Evolutionary conservation across 805 yeast species (phyloP).

Genomic region (Saccharomycopsis fibuligera): DNA sequence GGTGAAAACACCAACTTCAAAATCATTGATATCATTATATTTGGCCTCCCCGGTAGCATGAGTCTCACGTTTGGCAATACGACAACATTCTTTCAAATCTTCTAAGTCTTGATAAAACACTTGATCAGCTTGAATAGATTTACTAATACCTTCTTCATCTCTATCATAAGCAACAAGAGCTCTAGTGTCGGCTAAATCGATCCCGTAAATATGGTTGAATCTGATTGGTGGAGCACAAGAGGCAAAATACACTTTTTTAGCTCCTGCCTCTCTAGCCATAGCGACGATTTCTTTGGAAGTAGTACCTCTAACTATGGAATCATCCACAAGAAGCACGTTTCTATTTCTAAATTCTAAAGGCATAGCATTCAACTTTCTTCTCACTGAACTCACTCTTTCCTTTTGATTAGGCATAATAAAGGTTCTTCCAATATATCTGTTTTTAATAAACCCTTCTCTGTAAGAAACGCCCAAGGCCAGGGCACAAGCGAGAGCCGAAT

Average conservation of each 20-base stretch:
- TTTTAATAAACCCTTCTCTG: slow-evolving; percentile 95
- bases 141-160: slow-evolving; percentile 66
- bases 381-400: slow-evolving; percentile 87
- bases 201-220: slow-evolving; percentile 93
- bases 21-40: slow-evolving; percentile 41
- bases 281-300: slow-evolving; percentile 93
- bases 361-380: slow-evolving; percentile 96
- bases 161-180: slow-evolving; percentile 86
- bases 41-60: slow-evolving; percentile 27
- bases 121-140: slow-evolving; percentile 80
- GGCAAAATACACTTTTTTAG: slow-evolving; percentile 89
- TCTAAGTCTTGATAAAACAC: slow-evolving; percentile 83
- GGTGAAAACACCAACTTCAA: slow-evolving; percentile 95
- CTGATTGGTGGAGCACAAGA: slow-evolving; percentile 98
- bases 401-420: slow-evolving; percentile 98
- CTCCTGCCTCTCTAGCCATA: slow-evolving; percentile 99
- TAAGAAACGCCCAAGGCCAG: slow-evolving; percentile 74
- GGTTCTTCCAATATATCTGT: slow-evolving; percentile 95
- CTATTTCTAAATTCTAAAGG: slow-evolving; percentile 81
- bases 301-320: slow-evolving; percentile 96
- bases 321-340: slow-evolving; percentile 87
- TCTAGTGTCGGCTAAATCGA: slow-evolving; percentile 91
- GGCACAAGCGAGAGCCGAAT: slow-evolving; percentile 89
- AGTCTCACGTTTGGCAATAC: slow-evolving; percentile 29
- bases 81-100: slow-evolving; percentile 78